Percentiles rank a stretch among this genome's conserved stretches.
Evolutionary conservation across 148 eudicot species (phyloP).

Genomic region (Polygonum aviculare): DNA sequence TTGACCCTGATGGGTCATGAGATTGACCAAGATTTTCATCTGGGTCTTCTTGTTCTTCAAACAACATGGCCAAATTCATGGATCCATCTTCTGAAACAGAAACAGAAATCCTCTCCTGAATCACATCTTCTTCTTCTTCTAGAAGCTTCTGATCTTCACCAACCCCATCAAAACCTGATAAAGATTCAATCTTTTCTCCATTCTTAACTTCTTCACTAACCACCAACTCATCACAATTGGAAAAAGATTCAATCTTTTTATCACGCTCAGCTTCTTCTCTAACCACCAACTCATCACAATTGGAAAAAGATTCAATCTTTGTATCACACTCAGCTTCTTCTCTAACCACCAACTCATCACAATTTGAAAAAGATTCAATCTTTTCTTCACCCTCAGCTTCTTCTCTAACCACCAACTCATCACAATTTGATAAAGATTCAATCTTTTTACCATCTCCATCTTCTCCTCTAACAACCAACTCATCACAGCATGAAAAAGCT

Average conservation of each 20-base stretch:
- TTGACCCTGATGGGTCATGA: conserved; percentile 1
- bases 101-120: not conserved
- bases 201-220: conserved; percentile 7
- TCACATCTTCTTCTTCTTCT: not conserved
- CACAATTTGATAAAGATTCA: not conserved
- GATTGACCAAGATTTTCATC: not conserved
- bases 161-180: not conserved
- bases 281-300: not conserved
- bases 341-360: not conserved
- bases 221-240: not conserved
- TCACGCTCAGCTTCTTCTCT: conserved; percentile 11
- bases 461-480: not conserved
- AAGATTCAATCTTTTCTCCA: conserved; percentile 7
- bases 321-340: conserved; percentile 13
- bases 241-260: not conserved
- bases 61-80: not conserved
- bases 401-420: not conserved
- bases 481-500: not conserved
- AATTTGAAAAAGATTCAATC: not conserved
- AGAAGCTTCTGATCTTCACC: conserved; percentile 7
- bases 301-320: not conserved
- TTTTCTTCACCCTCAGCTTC: conserved; percentile 10
- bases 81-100: conserved; percentile 13
- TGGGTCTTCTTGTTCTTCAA: conserved; percentile 20
- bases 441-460: conserved; percentile 12